These are phyloP conservation scores for Rostrohypoxylon terebratum DNA, from an alignment of 495 filamentous ascomycete species.

Conservation along the genomic window DNA sequence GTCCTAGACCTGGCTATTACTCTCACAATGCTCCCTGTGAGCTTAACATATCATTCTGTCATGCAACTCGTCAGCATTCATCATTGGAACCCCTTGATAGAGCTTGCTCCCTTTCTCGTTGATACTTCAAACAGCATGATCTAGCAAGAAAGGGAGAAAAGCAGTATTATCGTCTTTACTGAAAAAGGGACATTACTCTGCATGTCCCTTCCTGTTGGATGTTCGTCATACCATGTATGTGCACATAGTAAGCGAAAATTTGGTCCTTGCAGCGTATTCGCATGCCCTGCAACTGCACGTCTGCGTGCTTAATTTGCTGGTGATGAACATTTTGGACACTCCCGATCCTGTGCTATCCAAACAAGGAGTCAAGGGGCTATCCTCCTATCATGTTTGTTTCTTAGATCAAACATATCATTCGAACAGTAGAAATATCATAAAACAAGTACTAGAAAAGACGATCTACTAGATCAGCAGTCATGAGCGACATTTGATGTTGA, in stretches of 20 bases:
- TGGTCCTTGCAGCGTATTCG: neutral
- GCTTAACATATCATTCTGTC: neutral
- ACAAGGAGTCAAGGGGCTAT: neutral
- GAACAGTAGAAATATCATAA: constrained; percentile 7
- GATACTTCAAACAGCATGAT: neutral
- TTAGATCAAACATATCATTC: neutral
- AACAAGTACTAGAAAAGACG: neutral
- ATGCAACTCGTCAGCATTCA: constrained; percentile 5
- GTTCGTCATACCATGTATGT: neutral
- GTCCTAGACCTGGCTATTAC: neutral
- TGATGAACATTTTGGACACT: neutral
- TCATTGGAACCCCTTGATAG: neutral
- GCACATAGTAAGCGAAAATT: constrained; percentile 2
- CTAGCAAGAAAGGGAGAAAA: neutral
- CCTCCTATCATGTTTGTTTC: constrained; percentile 5
- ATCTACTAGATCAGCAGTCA: constrained; percentile 7
- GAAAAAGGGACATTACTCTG: neutral
- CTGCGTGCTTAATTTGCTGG: neutral
- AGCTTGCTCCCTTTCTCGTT: neutral
- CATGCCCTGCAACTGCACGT: no score
- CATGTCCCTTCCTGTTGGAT: neutral
- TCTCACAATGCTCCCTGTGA: neutral
- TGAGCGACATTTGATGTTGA: neutral
- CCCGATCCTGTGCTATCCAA: constrained; percentile 1
- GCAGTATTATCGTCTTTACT: neutral